phyloP scores from a whole-genome alignment of 768 basidiomycete genomes.

The Boletus bicolor region DNA sequence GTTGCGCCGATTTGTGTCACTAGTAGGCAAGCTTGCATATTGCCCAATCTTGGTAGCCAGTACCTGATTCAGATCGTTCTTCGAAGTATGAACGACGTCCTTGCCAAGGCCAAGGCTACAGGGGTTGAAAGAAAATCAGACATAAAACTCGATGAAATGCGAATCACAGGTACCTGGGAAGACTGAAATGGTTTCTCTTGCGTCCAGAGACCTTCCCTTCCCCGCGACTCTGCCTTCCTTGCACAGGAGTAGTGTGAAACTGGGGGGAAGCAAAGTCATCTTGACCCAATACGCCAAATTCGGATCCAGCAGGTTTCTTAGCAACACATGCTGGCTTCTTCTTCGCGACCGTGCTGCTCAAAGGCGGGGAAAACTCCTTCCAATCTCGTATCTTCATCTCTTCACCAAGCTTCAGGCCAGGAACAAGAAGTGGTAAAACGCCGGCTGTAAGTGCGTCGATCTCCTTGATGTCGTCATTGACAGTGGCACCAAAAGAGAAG shows the following conservation, averaged over 20 bases:
- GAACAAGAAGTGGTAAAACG: conserved; percentile 63
- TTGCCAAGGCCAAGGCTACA: conserved; percentile 62
- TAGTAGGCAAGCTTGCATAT: conserved; percentile 38
- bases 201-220: conserved; percentile 49
- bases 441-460: conserved; percentile 71
- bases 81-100: conserved; percentile 55
- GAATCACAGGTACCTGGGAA: conserved; percentile 46
- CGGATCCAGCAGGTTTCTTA: conserved; percentile 10
- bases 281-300: conserved; percentile 28
- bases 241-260: conserved; percentile 60
- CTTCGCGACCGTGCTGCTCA: conserved; percentile 35
- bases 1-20: conserved; percentile 44
- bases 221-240: conserved; percentile 29
- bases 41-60: conserved; percentile 43
- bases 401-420: conserved; percentile 56
- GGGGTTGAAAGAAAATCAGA: not conserved
- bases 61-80: conserved; percentile 50
- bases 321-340: conserved; percentile 29
- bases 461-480: conserved; percentile 51
- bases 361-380: conserved; percentile 39
- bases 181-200: conserved; percentile 62
- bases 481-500: conserved; percentile 57
- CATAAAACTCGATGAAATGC: no score
- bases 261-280: conserved; percentile 55
- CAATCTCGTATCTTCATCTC: conserved; percentile 53